Evolutionary conservation across 1,284 basidiomycete genomes (phyloP), one percentile per base, ranked within the genome.

Genomic region (Takashimella tepidaria): DNA sequence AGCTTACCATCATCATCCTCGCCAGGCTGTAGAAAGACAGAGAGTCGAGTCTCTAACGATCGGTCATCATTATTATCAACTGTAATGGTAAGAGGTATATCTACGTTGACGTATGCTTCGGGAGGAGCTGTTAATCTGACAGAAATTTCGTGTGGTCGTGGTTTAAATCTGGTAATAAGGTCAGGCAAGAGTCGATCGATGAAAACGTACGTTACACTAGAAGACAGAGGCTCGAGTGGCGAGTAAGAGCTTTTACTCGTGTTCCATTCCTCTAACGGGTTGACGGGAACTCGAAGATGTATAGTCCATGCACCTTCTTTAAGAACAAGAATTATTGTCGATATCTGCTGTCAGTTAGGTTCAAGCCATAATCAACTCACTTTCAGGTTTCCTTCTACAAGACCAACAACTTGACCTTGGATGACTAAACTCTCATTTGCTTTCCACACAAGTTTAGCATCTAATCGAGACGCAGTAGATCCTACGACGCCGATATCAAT

Each of bases 101-200:
- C 78, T 69, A 93, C 91, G 55, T 86, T 84, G 22, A 92, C 72
- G 69, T 86, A 89, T 0, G 88, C 88, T 0, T 85, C 84, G 0
- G 79, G 71, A 1, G 79, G 71, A 58, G 90, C 84, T 1, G 76
- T 70, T 41, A 90, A 64, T 0, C 77, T 74, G 4, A 89, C 72
- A 4, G 75, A 59, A 1, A 92, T 62, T 0, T 72, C 74, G 60
- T 89, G 86, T 0, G 84, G 79, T 22, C 81, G 81, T 58, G 85
- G 79, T 41, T 78, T 80, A 50, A 92, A 81, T 20, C 87, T 89
- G 23, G n/a, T n/a, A n/a, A n/a, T n/a, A n/a, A 57, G 27, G 22
- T 24, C 16, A 4, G 49, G 3, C 48, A 46, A 21, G 13, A 54
- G 41, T 45, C 50, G 56, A 6, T 27, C 16, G 5, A 51, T n/a